Conservation (phyloP, 1,139 yeast species). For the Kluyveromyces marxianus region DNA sequence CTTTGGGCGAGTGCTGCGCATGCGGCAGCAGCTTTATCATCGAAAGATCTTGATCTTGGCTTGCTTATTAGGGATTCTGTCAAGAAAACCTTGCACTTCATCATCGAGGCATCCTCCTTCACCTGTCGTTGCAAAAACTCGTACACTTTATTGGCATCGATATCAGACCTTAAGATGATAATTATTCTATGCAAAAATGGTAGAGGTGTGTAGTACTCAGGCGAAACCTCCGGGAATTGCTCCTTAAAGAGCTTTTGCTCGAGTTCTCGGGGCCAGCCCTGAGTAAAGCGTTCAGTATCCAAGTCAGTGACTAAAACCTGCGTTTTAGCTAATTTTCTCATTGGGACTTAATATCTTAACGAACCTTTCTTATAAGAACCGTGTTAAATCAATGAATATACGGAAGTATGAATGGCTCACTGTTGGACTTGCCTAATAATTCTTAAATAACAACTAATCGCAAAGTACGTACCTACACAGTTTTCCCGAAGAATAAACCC, state of each 20-base stretch:
- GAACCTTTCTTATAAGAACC: no score
- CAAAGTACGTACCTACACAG: no score
- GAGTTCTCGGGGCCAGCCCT: constrained; percentile 24
- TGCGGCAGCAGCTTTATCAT: constrained; percentile 4
- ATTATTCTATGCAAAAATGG: constrained; percentile 27
- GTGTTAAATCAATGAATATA: neutral
- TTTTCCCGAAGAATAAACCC: no score
- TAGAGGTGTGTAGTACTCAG: constrained; percentile 25
- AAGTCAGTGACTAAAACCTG: constrained; percentile 29
- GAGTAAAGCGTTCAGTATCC: constrained; percentile 19
- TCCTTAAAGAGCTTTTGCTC: constrained; percentile 18
- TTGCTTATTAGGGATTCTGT: constrained; percentile 23
- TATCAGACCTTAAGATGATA: constrained; percentile 23
- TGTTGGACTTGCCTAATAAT: no score
- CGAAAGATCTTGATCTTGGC: constrained; percentile 18
- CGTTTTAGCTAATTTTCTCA: constrained; percentile 9
- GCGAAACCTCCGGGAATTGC: constrained; percentile 19
- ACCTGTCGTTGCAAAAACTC: constrained; percentile 13
- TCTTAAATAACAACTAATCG: no score
- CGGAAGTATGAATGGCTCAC: no score
- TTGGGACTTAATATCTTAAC: no score
- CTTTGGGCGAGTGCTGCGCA: neutral
- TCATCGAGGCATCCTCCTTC: neutral
- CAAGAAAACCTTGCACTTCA: constrained; percentile 17
- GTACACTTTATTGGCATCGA: constrained; percentile 17